Evolutionary conservation across 371 early-diverging fungal species (phyloP).

Genomic region (Syncephalastrum monosporum): DNA sequence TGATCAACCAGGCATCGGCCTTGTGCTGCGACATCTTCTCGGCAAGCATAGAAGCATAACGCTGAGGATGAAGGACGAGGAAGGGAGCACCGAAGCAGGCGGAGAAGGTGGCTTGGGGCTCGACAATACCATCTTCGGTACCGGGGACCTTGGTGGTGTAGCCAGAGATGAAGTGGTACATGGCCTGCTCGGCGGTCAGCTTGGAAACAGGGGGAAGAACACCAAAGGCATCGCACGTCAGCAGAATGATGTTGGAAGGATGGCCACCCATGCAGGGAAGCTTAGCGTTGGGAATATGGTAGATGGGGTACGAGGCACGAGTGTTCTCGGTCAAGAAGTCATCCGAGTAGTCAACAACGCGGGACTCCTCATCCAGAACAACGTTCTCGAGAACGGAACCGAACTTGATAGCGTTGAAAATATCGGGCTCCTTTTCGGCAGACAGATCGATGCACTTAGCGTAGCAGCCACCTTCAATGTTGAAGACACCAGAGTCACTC

Average conservation of each 20-base stretch:
- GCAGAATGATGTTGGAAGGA: slow-evolving; percentile 91
- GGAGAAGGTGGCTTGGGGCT: slow-evolving; percentile 91
- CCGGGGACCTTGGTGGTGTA: slow-evolving; percentile 93
- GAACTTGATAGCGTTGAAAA: slow-evolving; percentile 86
- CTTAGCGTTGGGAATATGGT: slow-evolving; percentile 94
- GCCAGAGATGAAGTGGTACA: slow-evolving; percentile 95
- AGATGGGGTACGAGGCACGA: slow-evolving; percentile 93
- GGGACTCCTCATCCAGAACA: slow-evolving; percentile 74
- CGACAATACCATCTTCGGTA: slow-evolving; percentile 93
- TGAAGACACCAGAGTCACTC: slow-evolving; percentile 92
- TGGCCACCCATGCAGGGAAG: slow-evolving; percentile 89
- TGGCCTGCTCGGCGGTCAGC: slow-evolving; percentile 85
- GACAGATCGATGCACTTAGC: slow-evolving; percentile 94
- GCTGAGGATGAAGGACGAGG: slow-evolving; percentile 93
- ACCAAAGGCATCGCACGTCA: slow-evolving; percentile 97
- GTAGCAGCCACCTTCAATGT: slow-evolving; percentile 97
- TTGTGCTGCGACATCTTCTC: slow-evolving; percentile 86
- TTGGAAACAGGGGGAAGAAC: slow-evolving; percentile 93
- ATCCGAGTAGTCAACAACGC: slow-evolving; percentile 84
- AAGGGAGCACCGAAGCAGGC: slow-evolving; percentile 95
- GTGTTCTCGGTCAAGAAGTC: slow-evolving; percentile 90
- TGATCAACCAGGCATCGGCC: slow-evolving; percentile 92
- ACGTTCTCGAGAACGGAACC: slow-evolving; percentile 95
- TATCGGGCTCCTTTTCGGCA: slow-evolving; percentile 95
- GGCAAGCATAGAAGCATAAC: slow-evolving; percentile 94